These are phyloP conservation scores for Botrytis galanthina DNA, from an alignment of 2,329 filamentous ascomycete genomes.

Conservation along the genomic window DNA sequence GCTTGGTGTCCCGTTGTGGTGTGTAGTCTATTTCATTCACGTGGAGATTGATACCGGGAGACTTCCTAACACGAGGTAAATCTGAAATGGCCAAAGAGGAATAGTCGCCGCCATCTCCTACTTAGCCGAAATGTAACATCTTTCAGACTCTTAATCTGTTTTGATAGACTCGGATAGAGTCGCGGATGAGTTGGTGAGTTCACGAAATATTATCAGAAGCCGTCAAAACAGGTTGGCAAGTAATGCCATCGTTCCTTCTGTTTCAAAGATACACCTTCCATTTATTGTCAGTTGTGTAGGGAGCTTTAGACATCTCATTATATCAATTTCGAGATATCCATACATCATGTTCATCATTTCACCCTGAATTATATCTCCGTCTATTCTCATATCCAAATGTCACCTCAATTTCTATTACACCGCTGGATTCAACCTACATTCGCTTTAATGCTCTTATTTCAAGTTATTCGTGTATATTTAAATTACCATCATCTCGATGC, in stretches of 20 bases:
- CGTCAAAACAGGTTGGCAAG: background rate
- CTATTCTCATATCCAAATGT: constrained; percentile 24
- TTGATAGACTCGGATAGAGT: background rate
- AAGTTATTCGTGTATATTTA: constrained; percentile 20
- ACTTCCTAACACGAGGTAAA: background rate
- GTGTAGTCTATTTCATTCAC: background rate
- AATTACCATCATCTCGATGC: constrained; percentile 7
- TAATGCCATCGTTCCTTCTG: background rate
- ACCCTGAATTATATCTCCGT: background rate
- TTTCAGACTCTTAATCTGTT: background rate
- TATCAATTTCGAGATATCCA: background rate
- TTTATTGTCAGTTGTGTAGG: background rate
- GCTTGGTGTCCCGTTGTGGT: background rate
- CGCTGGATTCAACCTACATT: constrained; percentile 23
- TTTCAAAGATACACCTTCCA: background rate
- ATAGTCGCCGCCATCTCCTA: background rate
- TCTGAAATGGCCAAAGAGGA: background rate
- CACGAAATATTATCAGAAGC: background rate
- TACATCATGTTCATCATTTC: background rate
- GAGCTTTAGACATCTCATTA: background rate
- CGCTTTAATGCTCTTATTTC: constrained; percentile 24
- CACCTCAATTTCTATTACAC: constrained; percentile 23
- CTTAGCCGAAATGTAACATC: background rate
- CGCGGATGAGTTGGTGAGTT: background rate
- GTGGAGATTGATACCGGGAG: background rate